phyloP scores from a whole-genome alignment of 176 grass and related monocot genomes.

The Oryza longistaminata region DNA sequence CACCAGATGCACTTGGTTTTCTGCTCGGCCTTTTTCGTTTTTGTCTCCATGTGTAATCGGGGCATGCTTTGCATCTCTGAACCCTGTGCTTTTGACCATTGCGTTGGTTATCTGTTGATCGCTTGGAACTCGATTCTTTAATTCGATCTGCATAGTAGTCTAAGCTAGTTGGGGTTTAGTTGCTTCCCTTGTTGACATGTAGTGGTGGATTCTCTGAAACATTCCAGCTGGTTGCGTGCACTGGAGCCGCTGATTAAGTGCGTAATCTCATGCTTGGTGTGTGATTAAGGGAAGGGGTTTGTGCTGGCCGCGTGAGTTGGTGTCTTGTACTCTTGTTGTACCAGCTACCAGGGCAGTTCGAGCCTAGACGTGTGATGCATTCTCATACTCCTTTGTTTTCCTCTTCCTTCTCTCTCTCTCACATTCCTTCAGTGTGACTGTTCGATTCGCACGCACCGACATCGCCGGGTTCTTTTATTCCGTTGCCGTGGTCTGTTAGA shows the following conservation, averaged over 20 bases:
- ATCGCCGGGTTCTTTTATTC: background rate
- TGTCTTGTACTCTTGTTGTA: constrained; percentile 41
- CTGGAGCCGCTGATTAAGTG: constrained; percentile 41
- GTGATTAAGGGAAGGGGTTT: constrained; percentile 45
- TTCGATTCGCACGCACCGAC: background rate
- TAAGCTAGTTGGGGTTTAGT: background rate
- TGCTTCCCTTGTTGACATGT: background rate
- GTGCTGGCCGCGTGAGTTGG: constrained; percentile 58
- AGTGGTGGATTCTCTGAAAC: background rate
- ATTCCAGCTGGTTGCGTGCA: constrained; percentile 27
- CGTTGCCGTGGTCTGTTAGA: background rate
- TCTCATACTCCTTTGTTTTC: background rate
- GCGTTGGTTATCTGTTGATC: background rate
- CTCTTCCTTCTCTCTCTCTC: background rate
- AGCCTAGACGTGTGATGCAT: constrained; percentile 31
- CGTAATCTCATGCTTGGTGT: constrained; percentile 46
- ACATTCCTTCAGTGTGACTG: background rate
- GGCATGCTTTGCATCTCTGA: constrained; percentile 7
- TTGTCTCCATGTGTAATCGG: background rate
- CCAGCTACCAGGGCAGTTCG: constrained; percentile 44
- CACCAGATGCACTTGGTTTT: constrained; percentile 1
- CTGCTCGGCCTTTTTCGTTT: background rate
- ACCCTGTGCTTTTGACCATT: background rate
- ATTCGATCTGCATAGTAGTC: background rate
- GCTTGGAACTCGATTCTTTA: background rate